Evolutionary conservation across 306 rosid genomes (phyloP), one percentile per base, ranked within the genome.

Genomic region (Cucurbita moschata): DNA sequence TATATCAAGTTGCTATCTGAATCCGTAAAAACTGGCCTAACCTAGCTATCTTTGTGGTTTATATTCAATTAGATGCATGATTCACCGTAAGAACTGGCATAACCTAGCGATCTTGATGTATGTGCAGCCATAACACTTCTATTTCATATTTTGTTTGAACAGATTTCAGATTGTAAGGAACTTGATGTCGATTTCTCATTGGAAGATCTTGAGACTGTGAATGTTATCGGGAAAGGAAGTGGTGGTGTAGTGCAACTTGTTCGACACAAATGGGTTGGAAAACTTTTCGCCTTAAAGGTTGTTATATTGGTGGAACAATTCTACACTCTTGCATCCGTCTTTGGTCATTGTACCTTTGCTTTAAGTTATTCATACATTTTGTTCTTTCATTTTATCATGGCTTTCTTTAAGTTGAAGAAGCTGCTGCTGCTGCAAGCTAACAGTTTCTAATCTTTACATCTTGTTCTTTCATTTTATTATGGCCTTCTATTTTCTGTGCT

Each of bases 231-330:
- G 50, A 94, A 94, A 74, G 98, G 97, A 57, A 91, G 97, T 54
- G 99, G 99, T 5, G 99, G 97, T 38, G 96, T 95, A 21, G 99
- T 95, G 10, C 99, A 95, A 77, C 97, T 95, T 61, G 99, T 91
- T 83, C 97, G 88, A 65, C 99, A 91, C 78, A 95, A 95, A 81
- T 95, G 99, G 99, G 85, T 83, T 14, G 96, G 99, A 35, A 86
- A 75, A 77, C 78, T 89, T 64, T 95, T 87, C 80, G 99, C 99
- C 85, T 83, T 94, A 77, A 94, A 94, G 99, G 97, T 90, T 79
- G 77, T 77, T 74, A 18, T 61, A 47, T 72, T 21, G 30, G 67
- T 16, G 61, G 12, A 75, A 58, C 67, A 71, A 77, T 4, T n/a
- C 43, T 72, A 39, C 18, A 37, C 65, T 51, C 35, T 13, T 19